Conservation (phyloP, 148 eudicot species). For the Spergularia bocconei region DNA sequence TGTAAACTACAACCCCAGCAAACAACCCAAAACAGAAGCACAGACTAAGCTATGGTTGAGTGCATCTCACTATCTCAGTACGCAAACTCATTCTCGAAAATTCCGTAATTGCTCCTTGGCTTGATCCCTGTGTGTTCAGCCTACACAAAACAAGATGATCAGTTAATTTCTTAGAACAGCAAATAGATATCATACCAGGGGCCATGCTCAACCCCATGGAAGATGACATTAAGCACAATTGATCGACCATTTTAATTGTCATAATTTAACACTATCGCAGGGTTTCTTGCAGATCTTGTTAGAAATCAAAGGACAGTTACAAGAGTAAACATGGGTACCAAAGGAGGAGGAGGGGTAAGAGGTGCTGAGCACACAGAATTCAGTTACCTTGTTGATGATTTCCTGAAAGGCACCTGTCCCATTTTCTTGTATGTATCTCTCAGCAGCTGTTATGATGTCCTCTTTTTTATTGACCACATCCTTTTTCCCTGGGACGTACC, state of each 20-base stretch:
- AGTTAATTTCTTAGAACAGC: neutral
- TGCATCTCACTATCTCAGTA: slow-evolving; percentile 26
- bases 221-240: neutral
- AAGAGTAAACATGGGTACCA: neutral
- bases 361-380: neutral
- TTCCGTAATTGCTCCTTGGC: slow-evolving; percentile 25
- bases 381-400: slow-evolving; percentile 50
- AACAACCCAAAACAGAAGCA: neutral
- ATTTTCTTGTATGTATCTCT: slow-evolving; percentile 71
- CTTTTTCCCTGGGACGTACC: slow-evolving; percentile 70
- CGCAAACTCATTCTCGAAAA: slow-evolving; percentile 37
- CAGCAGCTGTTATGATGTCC: slow-evolving; percentile 74
- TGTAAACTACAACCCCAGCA: neutral
- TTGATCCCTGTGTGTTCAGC: slow-evolving; percentile 32
- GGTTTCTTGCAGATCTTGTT: neutral
- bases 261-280: neutral
- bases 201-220: too few relatives aligned
- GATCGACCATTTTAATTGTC: neutral
- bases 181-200: too few relatives aligned
- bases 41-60: neutral
- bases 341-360: neutral
- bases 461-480: slow-evolving; percentile 53
- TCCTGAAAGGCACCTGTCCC: slow-evolving; percentile 67
- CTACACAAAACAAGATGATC: slow-evolving; percentile 21
- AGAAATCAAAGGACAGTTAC: neutral